Base-by-base conservation (phyloP, 2,329 filamentous ascomycete species). In the Coccinonectria pachysandricola region DNA sequence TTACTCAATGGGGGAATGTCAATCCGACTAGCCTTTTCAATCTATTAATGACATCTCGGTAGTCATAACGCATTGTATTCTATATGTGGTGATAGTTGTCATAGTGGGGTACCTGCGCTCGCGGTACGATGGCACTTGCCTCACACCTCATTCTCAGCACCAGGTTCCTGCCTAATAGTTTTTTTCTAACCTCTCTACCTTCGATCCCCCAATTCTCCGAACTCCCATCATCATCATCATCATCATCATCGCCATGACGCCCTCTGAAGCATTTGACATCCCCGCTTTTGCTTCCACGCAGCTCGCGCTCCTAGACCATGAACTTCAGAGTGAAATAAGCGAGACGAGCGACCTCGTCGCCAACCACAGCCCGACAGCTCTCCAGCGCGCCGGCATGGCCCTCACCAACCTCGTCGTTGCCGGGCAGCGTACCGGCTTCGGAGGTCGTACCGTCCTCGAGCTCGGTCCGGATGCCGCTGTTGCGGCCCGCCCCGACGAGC, bases 391-490 rank as follows among this genome's bases (percentile, higher is more conserved):
- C 5, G 84, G 84, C n/a, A 66, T 85, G 20, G 84, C 84, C 16
- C 64, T 91, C 43, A 73, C 75, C 10, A 88, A 87, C 53, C 71
- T 96, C 7, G 60, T 71, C 16, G 61, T 93, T 17, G 63, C 69
- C 8, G 78, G 80, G 11, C 81, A 82, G 49, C 78, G 87, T 15
- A 98, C 91, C 0, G 91, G 91, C 0, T 65, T 95, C 19, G 91
- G 87, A 10, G 91, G 91, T n/a, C 82, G 85, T 38, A 85, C 83
- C 0, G 79, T 98, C 2, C 61, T 95, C 4, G 87, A 95, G 52
- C 73, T 98, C 2, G 59, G 60, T 10, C 62, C 74, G 0, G 88
- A 95, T 46, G 58, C 71, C n/a, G 81, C 85, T 1, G n/a, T n/a
- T n/a, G 69, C 79, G 2, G 65, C 70, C 4, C 27, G 39, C 9